Base-by-base conservation (phyloP, 192 early-diverging fungal genomes). In the Diversispora eburnea region DNA sequence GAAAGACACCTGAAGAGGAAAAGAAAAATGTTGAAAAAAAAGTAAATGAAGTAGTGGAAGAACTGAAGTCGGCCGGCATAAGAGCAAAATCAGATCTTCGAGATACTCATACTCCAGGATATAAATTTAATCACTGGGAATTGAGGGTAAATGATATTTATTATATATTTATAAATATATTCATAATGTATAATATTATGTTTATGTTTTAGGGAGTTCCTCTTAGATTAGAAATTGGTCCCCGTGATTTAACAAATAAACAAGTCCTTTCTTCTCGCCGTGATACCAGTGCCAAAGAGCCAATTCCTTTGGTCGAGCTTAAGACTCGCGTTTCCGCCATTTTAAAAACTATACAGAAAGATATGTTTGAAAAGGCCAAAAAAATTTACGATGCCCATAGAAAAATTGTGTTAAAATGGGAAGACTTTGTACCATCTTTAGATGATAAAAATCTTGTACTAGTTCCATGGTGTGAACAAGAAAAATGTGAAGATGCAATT, bases 81-180 rank as follows among this genome's bases (percentile, higher is more conserved):
- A 87, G 92, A 19, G 91, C 87, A 71, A 91, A 94, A 76, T 77
- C 88, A 8, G 96, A 98, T 77, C 63, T 86, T 58, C 85, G 96
- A 58, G 88, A 93, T 22, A 90, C 87, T 77, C 92, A 94, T 88
- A 92, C 93, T 41, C 92, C 96, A 67, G 96, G 95, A 13, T 95
- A 90, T 88, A 99, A 99, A 85, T 99, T 93, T 91, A 98, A 93
- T 87, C 95, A 98, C 86, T 99, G 98, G 98, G 96, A 99, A 80
- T 78, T 98, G 67, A 76, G 83, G 60, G 89, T 90, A 81, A 41
- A 75, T 33, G 9, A 39, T 33, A 33, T 33, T 33, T 33, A 33
- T 22, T 42, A 76, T 25, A 5, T 79, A 55, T 43, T 19, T 60
- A 15, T 82, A 39, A 17, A 43, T 15, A 43, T 45, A 43, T 42